Base-by-base conservation (phyloP, 805 yeast genomes). In the Kodamaea leandrae region DNA sequence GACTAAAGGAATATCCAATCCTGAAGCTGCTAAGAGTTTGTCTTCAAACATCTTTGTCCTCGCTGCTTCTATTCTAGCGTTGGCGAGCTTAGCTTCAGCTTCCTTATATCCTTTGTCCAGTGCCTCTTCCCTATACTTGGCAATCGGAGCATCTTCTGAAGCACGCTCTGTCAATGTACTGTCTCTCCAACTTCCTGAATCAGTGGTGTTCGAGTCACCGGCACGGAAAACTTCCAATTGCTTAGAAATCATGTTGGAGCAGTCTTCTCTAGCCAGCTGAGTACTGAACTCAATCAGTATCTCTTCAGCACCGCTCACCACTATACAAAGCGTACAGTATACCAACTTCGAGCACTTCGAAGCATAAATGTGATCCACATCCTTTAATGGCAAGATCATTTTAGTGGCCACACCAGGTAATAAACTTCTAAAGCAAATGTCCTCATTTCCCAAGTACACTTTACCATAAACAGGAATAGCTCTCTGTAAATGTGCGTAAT, bases 401-500 rank as follows among this genome's bases (percentile, higher is more conserved):
- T 77, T 77, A 1, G 95, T 84, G 26, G 77, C 74, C 0, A 84
- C 72, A 0, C 95, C 93, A 0, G 95, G 95, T 3, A 87, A 54
- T 26, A 87, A 66, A 26, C 95, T 82, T 45, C 93, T 69, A 62
- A 85, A 91, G 48, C 96, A 90, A n/a, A 91, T 56, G 42, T 75
- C 77, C 21, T 71, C 71, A 14, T 74, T 66, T 0, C 95, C 86
- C 9, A 91, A 51, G 57, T 88, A 88, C 2, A 90, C 54, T 51
- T 86, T 86, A 1, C 98, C 98, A 61, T 86, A 89, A 1, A 81
- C 66, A 1, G 96, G 96, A 14, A 87, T 64, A 9, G 84, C 76
- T 48, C 85, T 75, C 48, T 78, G 82, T 13, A 88, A 54, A 60
- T 86, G 81, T 1, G 83, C 72, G 53, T 77, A 82, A 54, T 87